Percentiles rank a stretch among this genome's conserved stretches.
Conservation (phyloP, 2,329 filamentous ascomycete genomes). For the Exserohilum turcica region DNA sequence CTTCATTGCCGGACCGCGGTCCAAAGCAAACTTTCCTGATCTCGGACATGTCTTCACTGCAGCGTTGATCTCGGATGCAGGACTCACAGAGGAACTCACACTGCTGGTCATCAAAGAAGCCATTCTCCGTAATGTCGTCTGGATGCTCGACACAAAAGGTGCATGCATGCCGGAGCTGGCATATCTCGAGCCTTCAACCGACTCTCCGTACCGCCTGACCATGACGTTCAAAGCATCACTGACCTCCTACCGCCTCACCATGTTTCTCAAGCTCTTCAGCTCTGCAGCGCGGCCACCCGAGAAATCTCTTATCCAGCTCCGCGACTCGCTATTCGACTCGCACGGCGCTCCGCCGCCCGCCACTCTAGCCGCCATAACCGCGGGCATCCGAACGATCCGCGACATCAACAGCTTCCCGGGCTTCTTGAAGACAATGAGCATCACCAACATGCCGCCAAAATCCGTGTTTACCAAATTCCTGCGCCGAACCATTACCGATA, state of each 20-base stretch:
- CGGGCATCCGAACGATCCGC: constrained; percentile 54
- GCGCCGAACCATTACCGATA: constrained; percentile 30
- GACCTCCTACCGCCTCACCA: constrained; percentile 58
- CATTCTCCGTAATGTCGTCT: constrained; percentile 58
- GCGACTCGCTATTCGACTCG: too few species aligned
- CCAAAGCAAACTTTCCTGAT: constrained; percentile 54
- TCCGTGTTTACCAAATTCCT: constrained; percentile 30
- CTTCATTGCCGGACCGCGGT: constrained; percentile 50
- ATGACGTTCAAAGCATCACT: constrained; percentile 55
- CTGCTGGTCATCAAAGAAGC: constrained; percentile 56
- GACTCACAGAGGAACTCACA: constrained; percentile 49
- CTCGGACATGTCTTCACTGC: constrained; percentile 57
- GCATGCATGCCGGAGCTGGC: constrained; percentile 52
- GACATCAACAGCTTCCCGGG: constrained; percentile 50
- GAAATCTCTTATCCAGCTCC: too few species aligned
- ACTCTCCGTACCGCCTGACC: constrained; percentile 55
- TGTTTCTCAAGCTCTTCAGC: constrained; percentile 39
- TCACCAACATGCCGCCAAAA: constrained; percentile 32
- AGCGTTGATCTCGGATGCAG: constrained; percentile 53
- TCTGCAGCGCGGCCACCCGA: too few species aligned
- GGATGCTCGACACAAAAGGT: constrained; percentile 52
- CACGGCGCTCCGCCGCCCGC: constrained; percentile 47
- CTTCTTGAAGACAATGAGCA: constrained; percentile 54
- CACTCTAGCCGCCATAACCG: constrained; percentile 49
- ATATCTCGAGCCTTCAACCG: constrained; percentile 51